These are phyloP conservation scores for Curvularia verruculosa DNA, from an alignment of 2,329 filamentous ascomycete genomes.

Conservation along the genomic window DNA sequence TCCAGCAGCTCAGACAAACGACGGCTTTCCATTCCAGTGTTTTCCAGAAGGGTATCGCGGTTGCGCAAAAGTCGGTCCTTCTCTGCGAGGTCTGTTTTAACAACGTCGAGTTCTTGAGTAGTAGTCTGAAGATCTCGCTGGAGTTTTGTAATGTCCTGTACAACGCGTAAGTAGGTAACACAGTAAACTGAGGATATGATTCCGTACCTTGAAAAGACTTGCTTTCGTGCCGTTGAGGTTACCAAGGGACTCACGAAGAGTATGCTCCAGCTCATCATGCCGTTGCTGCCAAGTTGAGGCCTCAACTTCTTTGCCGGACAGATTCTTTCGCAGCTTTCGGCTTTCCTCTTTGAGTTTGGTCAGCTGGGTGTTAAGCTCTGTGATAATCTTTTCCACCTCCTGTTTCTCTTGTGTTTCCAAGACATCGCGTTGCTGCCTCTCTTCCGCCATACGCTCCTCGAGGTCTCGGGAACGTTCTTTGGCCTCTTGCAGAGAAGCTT, in stretches of 20 bases:
- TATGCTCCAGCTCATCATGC: conserved; percentile 86
- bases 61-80: conserved; percentile 90
- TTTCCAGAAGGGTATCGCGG: conserved; percentile 86
- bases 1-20: conserved; percentile 88
- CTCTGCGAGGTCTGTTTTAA: conserved; percentile 79
- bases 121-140: conserved; percentile 88
- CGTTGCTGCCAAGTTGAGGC: conserved; percentile 90
- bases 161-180: conserved; percentile 24
- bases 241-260: conserved; percentile 83
- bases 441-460: conserved; percentile 72
- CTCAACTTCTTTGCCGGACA: conserved; percentile 85
- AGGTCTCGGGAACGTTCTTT: conserved; percentile 67
- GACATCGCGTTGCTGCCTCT: conserved; percentile 84
- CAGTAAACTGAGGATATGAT: not conserved
- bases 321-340: conserved; percentile 78
- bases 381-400: conserved; percentile 90
- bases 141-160: conserved; percentile 79
- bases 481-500: conserved; percentile 81
- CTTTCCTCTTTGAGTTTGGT: conserved; percentile 84
- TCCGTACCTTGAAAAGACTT: conserved; percentile 74
- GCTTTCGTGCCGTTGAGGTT: conserved; percentile 86
- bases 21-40: conserved; percentile 82
- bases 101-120: conserved; percentile 78
- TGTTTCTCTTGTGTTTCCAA: conserved; percentile 90
- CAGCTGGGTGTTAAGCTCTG: conserved; percentile 87